Base-by-base conservation (phyloP, 2,329 filamentous ascomycete species). In the Blastomyces gilchristii region DNA sequence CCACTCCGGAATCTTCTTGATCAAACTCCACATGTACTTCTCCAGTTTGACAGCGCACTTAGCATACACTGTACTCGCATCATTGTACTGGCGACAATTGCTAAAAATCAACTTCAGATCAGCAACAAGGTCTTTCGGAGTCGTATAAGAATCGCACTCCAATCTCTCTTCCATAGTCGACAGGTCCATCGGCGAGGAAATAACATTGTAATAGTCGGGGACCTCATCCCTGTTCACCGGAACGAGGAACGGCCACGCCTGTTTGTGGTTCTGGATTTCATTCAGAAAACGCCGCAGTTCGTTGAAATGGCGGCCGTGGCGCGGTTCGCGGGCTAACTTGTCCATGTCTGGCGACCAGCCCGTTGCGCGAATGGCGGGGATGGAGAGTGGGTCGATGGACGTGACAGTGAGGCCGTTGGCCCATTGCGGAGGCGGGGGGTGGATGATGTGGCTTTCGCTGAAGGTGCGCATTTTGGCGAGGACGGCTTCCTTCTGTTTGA, bases 331-430 rank as follows among this genome's bases (percentile, higher is more conserved):
- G 1, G 90, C 88, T 28, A 96, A 82, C 72, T 91, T 88, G 76
- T 96, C 91, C 91, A 95, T 95, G 72, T 91, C 90, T 1, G 88
- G 87, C 1, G 87, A 91, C 91, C 90, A 96, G 65, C 90, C 90
- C 0, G 88, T 90, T 41, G 84, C 87, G 67, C 84, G 87, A 75
- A 95, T 94, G 22, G 90, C 90, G 49, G 86, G 81, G 68, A 95
- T 90, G 25, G 84, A 82, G 63, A 93, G 82, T 0, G 90, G 88
- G 71, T 95, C 87, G 72, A 95, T 91, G 50, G 83, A 76, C 25
- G 79, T 79, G 34, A 84, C 86, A 63, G 84, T 86, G 63, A 82
- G 86, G 69, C 83, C 84, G 37, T 31, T 47, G 12, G 58, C 53
- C 89, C 90, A 95, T 70, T 89, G 83, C 65, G 85, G 83, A 0